A percentile compares a stretch with the other conserved stretches of the same genome.
These are phyloP conservation scores for Cercospora beticola DNA, from an alignment of 2,329 filamentous ascomycete genomes.

Conservation along the genomic window DNA sequence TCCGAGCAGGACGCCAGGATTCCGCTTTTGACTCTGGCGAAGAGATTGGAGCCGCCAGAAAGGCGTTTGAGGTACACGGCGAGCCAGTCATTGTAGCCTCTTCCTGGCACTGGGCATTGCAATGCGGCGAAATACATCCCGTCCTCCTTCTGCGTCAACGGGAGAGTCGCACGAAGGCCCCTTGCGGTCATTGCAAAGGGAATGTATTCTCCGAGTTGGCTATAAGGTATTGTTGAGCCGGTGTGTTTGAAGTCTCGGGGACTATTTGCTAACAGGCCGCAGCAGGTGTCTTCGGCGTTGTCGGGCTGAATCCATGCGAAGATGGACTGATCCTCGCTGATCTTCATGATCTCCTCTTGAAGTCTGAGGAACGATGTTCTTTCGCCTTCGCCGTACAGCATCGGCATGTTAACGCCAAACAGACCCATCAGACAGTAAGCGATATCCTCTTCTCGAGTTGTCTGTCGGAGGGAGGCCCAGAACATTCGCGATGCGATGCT, in stretches of 20 bases:
- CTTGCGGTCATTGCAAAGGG: slow-evolving; percentile 6
- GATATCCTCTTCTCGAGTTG: slow-evolving; percentile 41
- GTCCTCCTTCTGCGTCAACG: background rate
- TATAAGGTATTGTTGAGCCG: background rate
- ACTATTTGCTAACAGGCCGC: slow-evolving; percentile 1
- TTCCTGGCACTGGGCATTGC: background rate
- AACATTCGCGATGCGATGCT: slow-evolving; percentile 21
- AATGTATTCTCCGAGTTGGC: background rate
- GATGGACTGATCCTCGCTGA: slow-evolving; percentile 11
- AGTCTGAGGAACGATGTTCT: slow-evolving; percentile 13
- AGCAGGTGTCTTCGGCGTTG: background rate
- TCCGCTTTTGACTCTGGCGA: background rate
- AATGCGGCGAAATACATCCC: background rate
- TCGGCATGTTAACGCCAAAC: slow-evolving; percentile 46
- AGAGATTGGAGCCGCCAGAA: background rate
- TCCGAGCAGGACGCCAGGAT: background rate
- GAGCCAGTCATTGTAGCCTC: background rate
- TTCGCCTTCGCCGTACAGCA: slow-evolving; percentile 43
- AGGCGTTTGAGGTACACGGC: background rate
- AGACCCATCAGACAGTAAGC: slow-evolving; percentile 49
- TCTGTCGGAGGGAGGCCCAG: slow-evolving; percentile 13
- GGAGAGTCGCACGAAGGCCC: background rate
- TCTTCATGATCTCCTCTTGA: slow-evolving; percentile 9
- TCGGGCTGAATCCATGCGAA: slow-evolving; percentile 12
- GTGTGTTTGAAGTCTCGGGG: background rate